phyloP scores from a whole-genome alignment of 257 asterid species.

The Solanum neorickii region DNA sequence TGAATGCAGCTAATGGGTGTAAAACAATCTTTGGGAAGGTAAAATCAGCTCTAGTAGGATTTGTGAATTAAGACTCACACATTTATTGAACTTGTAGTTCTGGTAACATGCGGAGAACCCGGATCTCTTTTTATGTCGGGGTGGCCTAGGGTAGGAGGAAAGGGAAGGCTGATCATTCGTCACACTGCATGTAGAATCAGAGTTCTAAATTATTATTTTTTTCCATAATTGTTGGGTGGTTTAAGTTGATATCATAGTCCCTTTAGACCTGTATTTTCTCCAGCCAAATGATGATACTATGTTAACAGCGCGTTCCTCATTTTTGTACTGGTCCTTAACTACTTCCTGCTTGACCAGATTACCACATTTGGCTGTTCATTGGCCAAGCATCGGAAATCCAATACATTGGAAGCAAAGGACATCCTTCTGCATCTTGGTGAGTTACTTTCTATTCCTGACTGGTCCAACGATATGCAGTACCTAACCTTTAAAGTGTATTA shows the following conservation, averaged over 20 bases:
- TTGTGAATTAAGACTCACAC: background rate
- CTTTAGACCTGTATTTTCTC: background rate
- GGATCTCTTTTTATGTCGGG: background rate
- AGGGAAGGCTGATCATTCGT: background rate
- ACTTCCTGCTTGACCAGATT: constrained; percentile 30
- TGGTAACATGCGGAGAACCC: background rate
- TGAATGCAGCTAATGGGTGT: background rate
- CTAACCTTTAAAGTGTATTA: constrained; percentile 11
- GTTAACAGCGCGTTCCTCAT: background rate
- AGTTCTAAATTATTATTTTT: background rate
- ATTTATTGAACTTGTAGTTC: background rate
- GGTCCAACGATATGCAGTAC: background rate
- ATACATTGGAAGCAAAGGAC: constrained; percentile 85
- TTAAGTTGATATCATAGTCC: background rate
- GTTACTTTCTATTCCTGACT: background rate
- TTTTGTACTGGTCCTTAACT: background rate
- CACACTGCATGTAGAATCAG: background rate
- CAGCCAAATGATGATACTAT: background rate
- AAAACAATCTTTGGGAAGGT: background rate
- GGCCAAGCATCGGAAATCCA: constrained; percentile 91
- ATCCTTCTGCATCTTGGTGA: constrained; percentile 84
- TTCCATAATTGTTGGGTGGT: background rate
- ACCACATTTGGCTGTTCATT: constrained; percentile 75
- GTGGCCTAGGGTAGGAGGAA: background rate
- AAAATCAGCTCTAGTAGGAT: background rate